A percentile compares a stretch with the other conserved stretches of the same genome.
Evolutionary conservation across 495 filamentous ascomycete genomes (phyloP).

Genomic region (Trichoderma reesei): DNA sequence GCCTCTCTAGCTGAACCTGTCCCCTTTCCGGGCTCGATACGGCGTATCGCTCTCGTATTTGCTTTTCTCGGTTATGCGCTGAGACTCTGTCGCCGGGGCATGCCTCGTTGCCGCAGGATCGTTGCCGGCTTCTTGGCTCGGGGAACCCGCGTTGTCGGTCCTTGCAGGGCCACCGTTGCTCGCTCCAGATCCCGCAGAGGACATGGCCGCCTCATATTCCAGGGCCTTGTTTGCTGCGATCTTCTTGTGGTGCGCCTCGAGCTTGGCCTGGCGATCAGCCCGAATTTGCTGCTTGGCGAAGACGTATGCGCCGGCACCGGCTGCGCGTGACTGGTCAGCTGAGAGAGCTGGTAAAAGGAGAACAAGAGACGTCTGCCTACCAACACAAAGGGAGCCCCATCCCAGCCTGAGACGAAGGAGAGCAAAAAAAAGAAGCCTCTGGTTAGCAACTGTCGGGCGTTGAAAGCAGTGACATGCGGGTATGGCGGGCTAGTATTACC

Average conservation of each 20-base stretch:
- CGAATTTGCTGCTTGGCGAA: constrained; percentile 94
- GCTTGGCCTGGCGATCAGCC: constrained; percentile 64
- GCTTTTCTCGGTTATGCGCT: constrained; percentile 66
- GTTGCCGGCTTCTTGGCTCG: constrained; percentile 64
- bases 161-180: constrained; percentile 32
- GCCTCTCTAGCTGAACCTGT: constrained; percentile 54
- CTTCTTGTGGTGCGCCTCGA: constrained; percentile 55
- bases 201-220: constrained; percentile 40
- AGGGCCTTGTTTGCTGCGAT: constrained; percentile 51
- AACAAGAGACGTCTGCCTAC: constrained; percentile 31
- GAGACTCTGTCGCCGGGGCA: constrained; percentile 60
- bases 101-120: constrained; percentile 86
- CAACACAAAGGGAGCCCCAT: constrained; percentile 76
- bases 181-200: constrained; percentile 15
- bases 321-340: constrained; percentile 30
- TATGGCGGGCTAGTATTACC: constrained; percentile 29
- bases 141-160: constrained; percentile 56
- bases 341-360: not conserved
- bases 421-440: not conserved
- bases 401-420: constrained; percentile 49
- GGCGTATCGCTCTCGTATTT: constrained; percentile 74
- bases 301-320: constrained; percentile 80
- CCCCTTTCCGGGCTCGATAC: constrained; percentile 66
- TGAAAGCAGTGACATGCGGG: not conserved
- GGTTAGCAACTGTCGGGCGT: not conserved